These are phyloP conservation scores for Umbelopsis sp. DNA, from an alignment of 192 early-diverging fungal genomes.

Conservation along the genomic window DNA sequence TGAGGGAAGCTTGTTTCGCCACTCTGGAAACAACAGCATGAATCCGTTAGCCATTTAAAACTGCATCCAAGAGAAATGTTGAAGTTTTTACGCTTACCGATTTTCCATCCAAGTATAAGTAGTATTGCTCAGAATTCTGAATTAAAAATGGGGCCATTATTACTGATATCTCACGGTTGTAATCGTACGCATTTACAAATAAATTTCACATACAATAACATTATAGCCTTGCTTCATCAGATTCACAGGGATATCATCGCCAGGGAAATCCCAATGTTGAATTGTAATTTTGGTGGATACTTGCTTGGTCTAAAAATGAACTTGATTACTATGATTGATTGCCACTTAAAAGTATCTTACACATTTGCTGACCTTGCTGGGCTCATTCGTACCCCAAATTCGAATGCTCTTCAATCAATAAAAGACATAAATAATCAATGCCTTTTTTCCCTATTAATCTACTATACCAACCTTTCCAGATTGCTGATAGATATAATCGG, in stretches of 20 bases:
- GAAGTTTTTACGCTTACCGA: background rate
- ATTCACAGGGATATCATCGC: conserved; percentile 7
- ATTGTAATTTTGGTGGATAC: conserved; percentile 11
- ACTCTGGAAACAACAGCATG: background rate
- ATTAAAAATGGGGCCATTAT: no score
- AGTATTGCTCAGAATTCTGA: conserved; percentile 16
- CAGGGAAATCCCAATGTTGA: conserved; percentile 16
- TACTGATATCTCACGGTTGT: no score
- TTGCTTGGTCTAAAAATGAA: background rate
- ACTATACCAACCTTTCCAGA: conserved; percentile 4
- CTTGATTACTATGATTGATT: background rate
- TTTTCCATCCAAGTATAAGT: conserved; percentile 16
- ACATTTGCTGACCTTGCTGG: background rate
- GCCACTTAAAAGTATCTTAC: background rate
- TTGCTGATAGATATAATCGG: conserved; percentile 7
- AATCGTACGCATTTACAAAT: no score
- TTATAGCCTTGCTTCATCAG: conserved; percentile 16
- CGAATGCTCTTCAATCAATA: background rate
- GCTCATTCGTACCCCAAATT: conserved; percentile 15
- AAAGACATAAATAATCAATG: background rate
- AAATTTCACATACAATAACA: conserved; percentile 6
- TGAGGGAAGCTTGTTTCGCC: conserved; percentile 13
- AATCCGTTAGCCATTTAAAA: no score
- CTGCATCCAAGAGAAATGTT: background rate
- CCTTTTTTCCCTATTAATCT: background rate